Evolutionary conservation across 108 stramenopile genomes (phyloP), one percentile per base, ranked within the genome.

Genomic region (Cyclotella distinguenda): DNA sequence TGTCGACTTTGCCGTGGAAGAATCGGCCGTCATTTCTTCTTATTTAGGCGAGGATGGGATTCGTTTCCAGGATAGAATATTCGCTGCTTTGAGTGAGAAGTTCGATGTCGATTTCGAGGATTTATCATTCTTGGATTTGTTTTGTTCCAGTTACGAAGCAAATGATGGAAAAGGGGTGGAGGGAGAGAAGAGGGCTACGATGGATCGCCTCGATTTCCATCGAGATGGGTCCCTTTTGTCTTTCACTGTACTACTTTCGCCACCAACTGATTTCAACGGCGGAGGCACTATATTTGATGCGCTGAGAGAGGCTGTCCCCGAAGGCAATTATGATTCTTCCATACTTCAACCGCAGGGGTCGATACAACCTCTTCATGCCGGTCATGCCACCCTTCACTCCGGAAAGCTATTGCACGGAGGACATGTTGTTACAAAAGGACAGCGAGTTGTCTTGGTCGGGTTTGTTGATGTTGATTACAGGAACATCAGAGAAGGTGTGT

Each of bases 251-350:
- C 66, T 90, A 4, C 70, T 90, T 13, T 75, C 84, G 52, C 47
- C 80, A 15, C 75, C 72, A 2, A 49, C 51, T 7, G 76, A 84
- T 21, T 90, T 85, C 64, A 64, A 74, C 49, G 88, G 86, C 6
- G 88, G 88, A 12, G 88, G 88, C 9, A 90, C 88, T 13, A 82
- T 87, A 34, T 90, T 86, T 59, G 88, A 90, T 76, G 86, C 84
- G 11, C 54, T 90, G 34, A 36, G 82, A 32, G 85, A 86, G 47
- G 80, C 82, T 6, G 64, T 12, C 10, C 7, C 47, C 18, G 56
- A 49, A n/a, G n/a, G n/a, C n/a, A n/a, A n/a, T 52, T 45, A 42
- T 32, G 43, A 40, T 55, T 19, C 3, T 19, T 33, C 55, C 22
- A 19, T 87, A 28, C 50, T 87, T 35, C 58, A 70, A 28, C 6